Percentiles rank a stretch among this genome's conserved stretches.
phyloP scores from a whole-genome alignment of 177 flowering plant species.

The Tripterygium wilfordii region DNA sequence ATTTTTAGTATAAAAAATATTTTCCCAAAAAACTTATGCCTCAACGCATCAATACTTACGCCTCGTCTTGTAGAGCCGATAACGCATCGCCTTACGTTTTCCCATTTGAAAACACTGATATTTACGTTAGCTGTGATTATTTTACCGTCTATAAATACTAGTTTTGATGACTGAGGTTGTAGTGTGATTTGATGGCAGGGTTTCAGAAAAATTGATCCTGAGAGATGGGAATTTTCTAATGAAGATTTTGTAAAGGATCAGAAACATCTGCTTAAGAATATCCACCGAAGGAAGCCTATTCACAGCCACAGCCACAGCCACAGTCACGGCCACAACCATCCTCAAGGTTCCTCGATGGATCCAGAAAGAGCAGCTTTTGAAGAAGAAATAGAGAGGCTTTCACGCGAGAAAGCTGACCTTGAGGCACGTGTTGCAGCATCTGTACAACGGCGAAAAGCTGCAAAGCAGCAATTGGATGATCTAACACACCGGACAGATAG shows the following conservation, averaged over 20 bases:
- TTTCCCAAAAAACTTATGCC: too few species aligned
- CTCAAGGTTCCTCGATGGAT: conserved; percentile 56
- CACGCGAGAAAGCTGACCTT: conserved; percentile 57
- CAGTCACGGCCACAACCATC: conserved; percentile 89
- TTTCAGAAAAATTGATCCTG: conserved; percentile 88
- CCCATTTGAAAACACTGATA: too few species aligned
- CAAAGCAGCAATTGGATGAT: conserved; percentile 55
- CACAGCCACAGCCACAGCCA: conserved; percentile 91
- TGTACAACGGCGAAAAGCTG: conserved; percentile 44
- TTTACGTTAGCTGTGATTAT: too few species aligned
- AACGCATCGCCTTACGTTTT: too few species aligned
- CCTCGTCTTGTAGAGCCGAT: too few species aligned
- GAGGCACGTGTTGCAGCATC: conserved; percentile 40
- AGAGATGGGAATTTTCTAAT: conserved; percentile 94
- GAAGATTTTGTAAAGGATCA: conserved; percentile 85
- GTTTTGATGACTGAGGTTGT: too few species aligned
- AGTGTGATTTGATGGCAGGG: conserved; percentile 47
- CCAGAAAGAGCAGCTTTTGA: conserved; percentile 75
- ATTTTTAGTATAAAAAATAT: too few species aligned
- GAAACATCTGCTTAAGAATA: conserved; percentile 89
- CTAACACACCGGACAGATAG: conserved; percentile 29
- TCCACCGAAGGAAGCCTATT: conserved; percentile 83
- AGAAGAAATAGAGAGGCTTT: conserved; percentile 75
- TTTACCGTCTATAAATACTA: too few species aligned
- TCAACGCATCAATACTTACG: too few species aligned